Evolutionary conservation across 2,329 filamentous ascomycete genomes (phyloP), one percentile per base, ranked within the genome.

Genomic region (Endothia cerciana): DNA sequence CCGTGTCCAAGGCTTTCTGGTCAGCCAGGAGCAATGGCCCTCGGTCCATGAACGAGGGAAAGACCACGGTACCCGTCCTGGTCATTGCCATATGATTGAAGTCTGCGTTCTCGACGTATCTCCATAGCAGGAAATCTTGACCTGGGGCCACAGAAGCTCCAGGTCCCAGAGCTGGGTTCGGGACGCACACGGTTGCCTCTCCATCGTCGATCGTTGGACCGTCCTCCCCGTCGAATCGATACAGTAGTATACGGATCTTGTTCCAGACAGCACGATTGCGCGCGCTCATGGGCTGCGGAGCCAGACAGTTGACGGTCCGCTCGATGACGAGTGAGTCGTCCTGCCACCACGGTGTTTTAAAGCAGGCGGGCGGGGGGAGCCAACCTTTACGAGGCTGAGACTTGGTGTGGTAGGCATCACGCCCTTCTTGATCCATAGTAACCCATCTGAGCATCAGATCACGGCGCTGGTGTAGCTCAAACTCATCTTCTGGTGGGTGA

Each of bases 231-330:
- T 55, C 49, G 8, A 62, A 33, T 13, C 19, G n/a, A 56, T 62
- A 62, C 3, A 62, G 49, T n/a, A 55, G n/a, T 25, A 62, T 62
- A 2, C 47, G 60, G 8, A 56, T 19, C 38, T 62, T 62, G 47
- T 36, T 10, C 22, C 36, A 43, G 3, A 30, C 6, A 10, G 47
- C 22, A 30, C 60, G 60, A 4, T 62, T 28, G 22, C 49, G 47
- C 2, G 36, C 30, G 22, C 15, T 55, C 60, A 56, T 56, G 17
- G 47, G 60, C 22, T 62, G 60, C 4, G 60, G 36, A 2, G 28
- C 22, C 2, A 62, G 5, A 33, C 60, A 62, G 36, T 62, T 43
- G 33, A 62, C 33, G 3, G 13, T 33, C 15, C 30, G 28, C 22
- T n/a, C 15, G 1, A 17, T 28, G 22, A 62, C n/a, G 5, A 40